Evolutionary conservation across 768 basidiomycete genomes (phyloP), one percentile per base, ranked within the genome.

Genomic region (Xerocomellus intermedius): DNA sequence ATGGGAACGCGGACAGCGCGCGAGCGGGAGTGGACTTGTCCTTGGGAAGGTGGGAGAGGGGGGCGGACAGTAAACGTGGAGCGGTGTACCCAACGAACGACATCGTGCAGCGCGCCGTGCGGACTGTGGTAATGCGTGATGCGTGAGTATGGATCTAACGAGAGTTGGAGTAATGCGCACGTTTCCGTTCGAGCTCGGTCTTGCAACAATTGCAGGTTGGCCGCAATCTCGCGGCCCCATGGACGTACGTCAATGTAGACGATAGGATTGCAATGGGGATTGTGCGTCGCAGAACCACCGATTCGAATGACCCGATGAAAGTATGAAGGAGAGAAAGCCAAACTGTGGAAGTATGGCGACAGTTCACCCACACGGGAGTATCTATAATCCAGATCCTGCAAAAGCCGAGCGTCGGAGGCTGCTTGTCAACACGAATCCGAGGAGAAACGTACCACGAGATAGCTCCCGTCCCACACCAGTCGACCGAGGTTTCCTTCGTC

Each of bases 401-500:
- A 56, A 60, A 28, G n/a, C 24, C 46, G 44, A 36, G 10, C 9
- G 41, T 56, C 39, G n/a, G 32, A 52, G 19, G 24, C 14, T 16
- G 37, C 5, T 5, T 30, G 16, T 22, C 22, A 39, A 48, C 32
- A 33, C 5, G 49, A 39, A 52, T 45, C 46, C 52, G 52, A 52
- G 43, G 39, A 52, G 54, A 60, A 28, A 77, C 89, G 64, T 66
- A 93, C 91, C 62, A 94, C 84, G 8, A 94, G 77, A 72, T 91
- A 94, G 56, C 82, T 84, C n/a, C 91, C 91, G 66, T 93, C 92
- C 91, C 91, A 94, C 9, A 92, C 77, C 69, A 93, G 66, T 58
- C 88, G 74, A n/a, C 91, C 91, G 8, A 85, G 78, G 68, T 94
- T 93, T 1, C 86, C 89, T 66, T 94, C 91, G 65, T 93, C 91